phyloP scores from a whole-genome alignment of 257 asterid genomes.

The Leonotis leonurus region DNA sequence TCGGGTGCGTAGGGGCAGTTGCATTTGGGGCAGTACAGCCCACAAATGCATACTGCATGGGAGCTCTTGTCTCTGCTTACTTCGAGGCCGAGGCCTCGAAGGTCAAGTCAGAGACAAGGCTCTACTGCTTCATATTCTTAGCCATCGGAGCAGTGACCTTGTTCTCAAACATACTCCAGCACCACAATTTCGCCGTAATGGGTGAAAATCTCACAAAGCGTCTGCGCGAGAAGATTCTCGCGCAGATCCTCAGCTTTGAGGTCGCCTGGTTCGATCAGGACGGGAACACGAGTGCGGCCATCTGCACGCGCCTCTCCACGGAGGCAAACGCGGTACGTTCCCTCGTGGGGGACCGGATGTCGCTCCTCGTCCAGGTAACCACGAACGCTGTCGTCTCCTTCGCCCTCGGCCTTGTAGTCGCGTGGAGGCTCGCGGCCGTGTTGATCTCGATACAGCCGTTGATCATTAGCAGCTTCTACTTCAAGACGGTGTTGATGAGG shows the following conservation, averaged over 20 bases:
- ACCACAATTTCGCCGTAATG: slow-evolving; percentile 43
- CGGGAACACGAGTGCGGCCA: slow-evolving; percentile 33
- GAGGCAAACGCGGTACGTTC: slow-evolving; percentile 38
- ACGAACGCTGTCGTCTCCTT: no score
- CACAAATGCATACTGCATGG: slow-evolving; percentile 32
- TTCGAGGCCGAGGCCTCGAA: no score
- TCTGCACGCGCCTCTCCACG: slow-evolving; percentile 33
- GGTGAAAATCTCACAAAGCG: slow-evolving; percentile 42
- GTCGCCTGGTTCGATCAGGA: slow-evolving; percentile 50
- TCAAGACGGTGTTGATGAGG: no score
- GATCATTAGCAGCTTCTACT: no score
- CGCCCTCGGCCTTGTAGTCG: no score
- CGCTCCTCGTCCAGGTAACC: slow-evolving; percentile 27
- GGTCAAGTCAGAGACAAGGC: no score
- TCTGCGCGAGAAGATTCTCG: slow-evolving; percentile 30
- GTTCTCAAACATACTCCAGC: slow-evolving; percentile 39
- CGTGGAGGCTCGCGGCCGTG: no score
- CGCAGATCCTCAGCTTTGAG: no score
- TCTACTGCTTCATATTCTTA: no score
- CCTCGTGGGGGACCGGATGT: slow-evolving; percentile 42
- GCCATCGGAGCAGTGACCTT: no score
- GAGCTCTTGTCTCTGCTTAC: no score
- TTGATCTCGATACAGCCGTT: not conserved
- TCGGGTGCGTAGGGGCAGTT: slow-evolving; percentile 40
- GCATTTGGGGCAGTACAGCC: slow-evolving; percentile 34